phyloP scores from a whole-genome alignment of 1,284 basidiomycete genomes.

The Spongispora temasekensis region DNA sequence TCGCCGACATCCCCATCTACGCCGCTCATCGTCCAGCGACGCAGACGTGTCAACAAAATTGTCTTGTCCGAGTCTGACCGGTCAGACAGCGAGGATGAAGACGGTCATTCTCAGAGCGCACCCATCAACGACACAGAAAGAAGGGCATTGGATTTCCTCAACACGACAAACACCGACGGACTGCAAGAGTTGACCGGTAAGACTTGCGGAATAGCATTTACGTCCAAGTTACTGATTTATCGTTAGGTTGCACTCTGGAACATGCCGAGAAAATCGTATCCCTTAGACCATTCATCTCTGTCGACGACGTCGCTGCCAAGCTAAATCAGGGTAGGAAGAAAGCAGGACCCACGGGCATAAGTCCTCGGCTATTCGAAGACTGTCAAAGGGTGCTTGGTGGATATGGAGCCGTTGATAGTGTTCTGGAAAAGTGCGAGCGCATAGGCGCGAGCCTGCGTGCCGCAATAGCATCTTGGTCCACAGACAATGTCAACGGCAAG shows the following conservation, averaged over 20 bases:
- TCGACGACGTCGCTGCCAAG: slow-evolving; percentile 80
- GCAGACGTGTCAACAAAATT: slow-evolving; percentile 56
- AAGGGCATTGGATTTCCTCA: slow-evolving; percentile 86
- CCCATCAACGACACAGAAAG: slow-evolving; percentile 31
- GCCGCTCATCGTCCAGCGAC: slow-evolving; percentile 42
- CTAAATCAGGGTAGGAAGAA: slow-evolving; percentile 85
- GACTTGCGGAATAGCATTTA: slow-evolving; percentile 23
- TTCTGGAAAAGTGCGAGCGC: slow-evolving; percentile 86
- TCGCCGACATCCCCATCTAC: slow-evolving; percentile 48
- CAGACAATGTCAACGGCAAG: slow-evolving; percentile 44
- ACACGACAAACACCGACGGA: slow-evolving; percentile 68
- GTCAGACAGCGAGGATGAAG: slow-evolving; percentile 43
- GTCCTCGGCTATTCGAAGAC: slow-evolving; percentile 88
- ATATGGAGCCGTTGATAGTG: slow-evolving; percentile 88
- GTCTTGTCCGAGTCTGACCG: slow-evolving; percentile 70
- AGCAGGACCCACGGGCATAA: slow-evolving; percentile 78
- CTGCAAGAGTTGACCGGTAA: slow-evolving; percentile 90
- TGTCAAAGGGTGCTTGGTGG: slow-evolving; percentile 88
- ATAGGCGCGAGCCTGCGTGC: slow-evolving; percentile 72
- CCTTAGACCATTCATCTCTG: slow-evolving; percentile 78
- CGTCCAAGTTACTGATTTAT: slow-evolving; percentile 13
- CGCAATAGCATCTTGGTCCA: slow-evolving; percentile 81
- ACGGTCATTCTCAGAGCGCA: slow-evolving; percentile 23
- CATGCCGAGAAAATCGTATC: slow-evolving; percentile 84
- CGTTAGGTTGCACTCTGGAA: slow-evolving; percentile 74